Evolutionary conservation across 2,329 filamentous ascomycete species (phyloP).

Genomic region (Fusarium chuoi): DNA sequence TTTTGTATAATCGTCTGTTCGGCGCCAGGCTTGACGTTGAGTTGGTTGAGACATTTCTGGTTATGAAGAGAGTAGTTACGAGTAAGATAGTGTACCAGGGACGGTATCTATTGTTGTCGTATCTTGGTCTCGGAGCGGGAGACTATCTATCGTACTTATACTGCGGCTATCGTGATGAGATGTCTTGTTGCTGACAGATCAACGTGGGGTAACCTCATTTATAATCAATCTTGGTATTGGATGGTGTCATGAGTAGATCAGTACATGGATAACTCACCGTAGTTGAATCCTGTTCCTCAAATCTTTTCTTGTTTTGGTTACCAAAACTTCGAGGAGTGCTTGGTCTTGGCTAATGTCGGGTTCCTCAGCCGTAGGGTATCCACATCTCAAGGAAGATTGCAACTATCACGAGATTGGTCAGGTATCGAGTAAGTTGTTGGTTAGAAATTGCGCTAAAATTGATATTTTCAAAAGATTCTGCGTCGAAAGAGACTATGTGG

Average conservation of each 20-base stretch:
- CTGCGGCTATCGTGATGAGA: not conserved
- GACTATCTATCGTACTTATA: not conserved
- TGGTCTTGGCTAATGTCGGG: not conserved
- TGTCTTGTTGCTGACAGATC: slow-evolving; percentile 3
- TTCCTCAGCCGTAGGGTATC: slow-evolving; percentile 6
- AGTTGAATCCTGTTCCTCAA: not conserved
- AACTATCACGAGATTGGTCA: not conserved
- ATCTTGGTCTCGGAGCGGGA: not conserved
- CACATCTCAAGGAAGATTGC: not conserved
- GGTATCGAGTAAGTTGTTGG: not conserved
- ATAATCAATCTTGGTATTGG: not conserved
- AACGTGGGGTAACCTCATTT: not conserved
- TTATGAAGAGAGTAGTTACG: too few relatives aligned
- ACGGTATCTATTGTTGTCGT: not conserved
- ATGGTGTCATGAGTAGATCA: not conserved
- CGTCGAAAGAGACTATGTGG: not conserved
- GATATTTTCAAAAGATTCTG: not conserved
- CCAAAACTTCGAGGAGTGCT: not conserved
- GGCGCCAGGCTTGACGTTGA: slow-evolving; percentile 41
- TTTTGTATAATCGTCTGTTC: slow-evolving; percentile 46
- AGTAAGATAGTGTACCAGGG: not conserved
- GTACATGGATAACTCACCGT: not conserved
- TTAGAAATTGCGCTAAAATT: not conserved
- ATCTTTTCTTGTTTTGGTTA: not conserved
- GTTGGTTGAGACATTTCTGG: slow-evolving; percentile 15